A percentile compares a stretch with the other conserved stretches of the same genome.
Evolutionary conservation across 1,284 basidiomycete species (phyloP).

Genomic region (Calocybe gambosa): DNA sequence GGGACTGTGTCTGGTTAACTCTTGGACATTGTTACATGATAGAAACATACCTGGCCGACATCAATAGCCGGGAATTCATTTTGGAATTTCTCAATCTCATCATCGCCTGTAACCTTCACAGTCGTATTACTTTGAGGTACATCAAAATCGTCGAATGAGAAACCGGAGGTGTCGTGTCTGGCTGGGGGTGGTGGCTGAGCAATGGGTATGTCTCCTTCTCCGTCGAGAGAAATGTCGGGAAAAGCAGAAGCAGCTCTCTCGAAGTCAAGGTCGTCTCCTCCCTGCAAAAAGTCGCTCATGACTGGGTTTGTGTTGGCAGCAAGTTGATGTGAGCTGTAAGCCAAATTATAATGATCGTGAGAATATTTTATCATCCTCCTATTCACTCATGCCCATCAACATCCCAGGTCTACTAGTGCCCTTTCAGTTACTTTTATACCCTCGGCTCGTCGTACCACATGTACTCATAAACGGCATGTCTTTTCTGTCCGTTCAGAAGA

Average conservation of each 20-base stretch:
- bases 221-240: slow-evolving; percentile 77
- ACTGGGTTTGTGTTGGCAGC: slow-evolving; percentile 11
- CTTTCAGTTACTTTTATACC: slow-evolving; percentile 68
- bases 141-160: slow-evolving; percentile 64
- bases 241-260: slow-evolving; percentile 77
- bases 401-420: slow-evolving; percentile 73
- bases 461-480: slow-evolving; percentile 65
- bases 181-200: slow-evolving; percentile 31
- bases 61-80: slow-evolving; percentile 87
- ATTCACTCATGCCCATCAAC: slow-evolving; percentile 60
- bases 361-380: slow-evolving; percentile 8
- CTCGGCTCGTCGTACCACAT: slow-evolving; percentile 69
- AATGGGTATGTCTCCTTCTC: slow-evolving; percentile 46
- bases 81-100: slow-evolving; percentile 89
- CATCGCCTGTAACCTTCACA: slow-evolving; percentile 80
- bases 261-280: slow-evolving; percentile 60
- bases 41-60: slow-evolving; percentile 41
- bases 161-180: slow-evolving; percentile 30
- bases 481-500: no score
- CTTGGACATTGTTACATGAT: not conserved
- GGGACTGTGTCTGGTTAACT: slow-evolving; percentile 11
- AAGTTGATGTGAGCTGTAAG: not conserved
- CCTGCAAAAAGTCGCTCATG: slow-evolving; percentile 27
- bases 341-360: slow-evolving; percentile 14
- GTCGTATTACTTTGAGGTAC: slow-evolving; percentile 37